These are phyloP conservation scores for Salix viminalis DNA, from an alignment of 345 rosid genomes.

Conservation along the genomic window DNA sequence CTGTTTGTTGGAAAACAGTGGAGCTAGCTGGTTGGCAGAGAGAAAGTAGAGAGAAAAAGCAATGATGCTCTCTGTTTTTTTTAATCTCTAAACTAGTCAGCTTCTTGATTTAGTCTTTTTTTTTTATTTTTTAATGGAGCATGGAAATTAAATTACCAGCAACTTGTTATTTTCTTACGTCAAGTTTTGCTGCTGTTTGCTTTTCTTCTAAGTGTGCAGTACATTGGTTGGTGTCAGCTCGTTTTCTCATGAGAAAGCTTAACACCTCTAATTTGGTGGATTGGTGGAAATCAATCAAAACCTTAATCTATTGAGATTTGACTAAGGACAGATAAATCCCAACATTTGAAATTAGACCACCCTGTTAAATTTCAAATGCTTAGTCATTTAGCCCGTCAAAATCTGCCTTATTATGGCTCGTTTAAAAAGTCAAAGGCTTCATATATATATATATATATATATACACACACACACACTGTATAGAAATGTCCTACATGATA, in stretches of 20 bases:
- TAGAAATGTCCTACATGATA: too few relatives aligned
- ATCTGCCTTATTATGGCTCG: too few relatives aligned
- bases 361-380: not conserved
- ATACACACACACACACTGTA: too few relatives aligned
- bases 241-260: slow-evolving; percentile 6
- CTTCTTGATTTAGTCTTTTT: not conserved
- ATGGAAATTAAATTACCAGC: slow-evolving; percentile 5
- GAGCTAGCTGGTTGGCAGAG: not conserved
- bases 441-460: too few relatives aligned
- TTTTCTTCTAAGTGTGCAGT: slow-evolving; percentile 2
- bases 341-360: not conserved
- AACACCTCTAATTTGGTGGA: slow-evolving; percentile 4
- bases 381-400: not conserved
- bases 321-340: not conserved
- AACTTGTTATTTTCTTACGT: slow-evolving; percentile 7
- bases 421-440: too few relatives aligned
- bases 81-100: not conserved
- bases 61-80: slow-evolving; percentile 11
- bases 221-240: not conserved
- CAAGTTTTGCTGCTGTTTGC: not conserved
- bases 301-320: not conserved
- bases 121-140: slow-evolving; percentile 17
- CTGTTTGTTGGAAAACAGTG: not conserved
- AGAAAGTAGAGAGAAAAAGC: not conserved
- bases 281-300: not conserved